phyloP scores from a whole-genome alignment of 2,329 filamentous ascomycete genomes.

The Venturia pyrina region DNA sequence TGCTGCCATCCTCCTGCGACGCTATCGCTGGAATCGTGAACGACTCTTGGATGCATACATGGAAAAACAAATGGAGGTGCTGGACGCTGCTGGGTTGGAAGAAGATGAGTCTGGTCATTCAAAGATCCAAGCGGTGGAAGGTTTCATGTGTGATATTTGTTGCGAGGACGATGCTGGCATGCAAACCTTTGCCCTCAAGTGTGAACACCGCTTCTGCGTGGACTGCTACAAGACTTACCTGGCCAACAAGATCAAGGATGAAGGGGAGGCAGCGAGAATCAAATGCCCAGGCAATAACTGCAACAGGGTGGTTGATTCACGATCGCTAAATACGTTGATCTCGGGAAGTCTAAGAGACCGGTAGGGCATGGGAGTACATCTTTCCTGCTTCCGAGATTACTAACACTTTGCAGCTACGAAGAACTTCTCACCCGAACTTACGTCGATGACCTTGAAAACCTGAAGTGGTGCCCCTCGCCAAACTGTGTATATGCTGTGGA shows the following conservation, averaged over 20 bases:
- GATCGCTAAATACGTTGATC: slow-evolving; percentile 70
- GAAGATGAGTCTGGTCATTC: slow-evolving; percentile 43
- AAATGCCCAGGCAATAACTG: slow-evolving; percentile 86
- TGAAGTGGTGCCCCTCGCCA: slow-evolving; percentile 98
- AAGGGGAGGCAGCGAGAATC: slow-evolving; percentile 90
- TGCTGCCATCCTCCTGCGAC: slow-evolving; percentile 77
- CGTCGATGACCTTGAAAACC: slow-evolving; percentile 88
- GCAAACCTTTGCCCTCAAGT: slow-evolving; percentile 86
- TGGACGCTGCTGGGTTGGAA: slow-evolving; percentile 77
- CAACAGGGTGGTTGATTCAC: slow-evolving; percentile 82
- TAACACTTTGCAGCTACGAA: slow-evolving; percentile 53
- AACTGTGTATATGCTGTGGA: slow-evolving; percentile 91
- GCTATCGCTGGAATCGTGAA: slow-evolving; percentile 95
- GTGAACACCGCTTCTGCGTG: slow-evolving; percentile 85
- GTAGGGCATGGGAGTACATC: slow-evolving; percentile 26
- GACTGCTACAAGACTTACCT: slow-evolving; percentile 90
- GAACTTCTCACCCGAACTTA: slow-evolving; percentile 86
- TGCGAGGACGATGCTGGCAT: slow-evolving; percentile 75
- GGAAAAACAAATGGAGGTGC: slow-evolving; percentile 69
- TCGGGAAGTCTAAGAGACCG: slow-evolving; percentile 46
- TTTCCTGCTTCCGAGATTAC: slow-evolving; percentile 14
- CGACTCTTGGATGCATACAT: slow-evolving; percentile 91
- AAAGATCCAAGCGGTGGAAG: slow-evolving; percentile 43
- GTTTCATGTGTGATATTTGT: slow-evolving; percentile 90
- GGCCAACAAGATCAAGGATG: slow-evolving; percentile 83